These are phyloP conservation scores for Starmera caribaea DNA, from an alignment of 805 yeast species.

Conservation along the genomic window DNA sequence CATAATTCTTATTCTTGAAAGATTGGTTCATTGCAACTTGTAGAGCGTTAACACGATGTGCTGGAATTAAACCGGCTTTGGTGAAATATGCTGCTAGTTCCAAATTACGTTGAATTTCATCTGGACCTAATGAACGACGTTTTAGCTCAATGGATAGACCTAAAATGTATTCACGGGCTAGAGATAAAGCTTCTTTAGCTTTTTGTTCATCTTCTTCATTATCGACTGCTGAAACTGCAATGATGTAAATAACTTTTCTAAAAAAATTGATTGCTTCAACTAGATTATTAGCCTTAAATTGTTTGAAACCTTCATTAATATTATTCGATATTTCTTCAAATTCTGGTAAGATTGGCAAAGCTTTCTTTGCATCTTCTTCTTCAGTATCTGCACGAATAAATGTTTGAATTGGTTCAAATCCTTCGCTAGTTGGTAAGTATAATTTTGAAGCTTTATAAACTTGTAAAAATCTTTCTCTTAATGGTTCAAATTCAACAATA, in stretches of 20 bases:
- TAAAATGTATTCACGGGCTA: slow-evolving; percentile 83
- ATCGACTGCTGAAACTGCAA: slow-evolving; percentile 61
- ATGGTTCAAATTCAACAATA: slow-evolving; percentile 76
- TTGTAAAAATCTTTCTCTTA: slow-evolving; percentile 73
- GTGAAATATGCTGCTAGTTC: slow-evolving; percentile 97
- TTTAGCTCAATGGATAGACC: slow-evolving; percentile 87
- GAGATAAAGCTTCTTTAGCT: slow-evolving; percentile 57
- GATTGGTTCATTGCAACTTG: slow-evolving; percentile 94
- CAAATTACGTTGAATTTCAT: slow-evolving; percentile 72
- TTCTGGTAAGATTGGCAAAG: slow-evolving; percentile 69
- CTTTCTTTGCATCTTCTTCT: slow-evolving; percentile 36
- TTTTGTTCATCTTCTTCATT: slow-evolving; percentile 68
- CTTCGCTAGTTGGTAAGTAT: slow-evolving; percentile 59
- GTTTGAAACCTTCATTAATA: slow-evolving; percentile 64
- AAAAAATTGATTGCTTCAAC: slow-evolving; percentile 73
- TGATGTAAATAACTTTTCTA: slow-evolving; percentile 69
- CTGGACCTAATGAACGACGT: slow-evolving; percentile 72
- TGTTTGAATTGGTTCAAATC: slow-evolving; percentile 58
- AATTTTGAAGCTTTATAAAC: slow-evolving; percentile 76
- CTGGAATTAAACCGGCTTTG: slow-evolving; percentile 67
- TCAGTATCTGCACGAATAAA: slow-evolving; percentile 58
- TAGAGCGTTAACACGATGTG: slow-evolving; percentile 79
- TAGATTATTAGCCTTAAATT: slow-evolving; percentile 76
- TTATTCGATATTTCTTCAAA: slow-evolving; percentile 51
- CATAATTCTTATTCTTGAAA: slow-evolving; percentile 79